phyloP scores from a whole-genome alignment of 805 yeast species.

The Wickerhamiella kazuoi region DNA sequence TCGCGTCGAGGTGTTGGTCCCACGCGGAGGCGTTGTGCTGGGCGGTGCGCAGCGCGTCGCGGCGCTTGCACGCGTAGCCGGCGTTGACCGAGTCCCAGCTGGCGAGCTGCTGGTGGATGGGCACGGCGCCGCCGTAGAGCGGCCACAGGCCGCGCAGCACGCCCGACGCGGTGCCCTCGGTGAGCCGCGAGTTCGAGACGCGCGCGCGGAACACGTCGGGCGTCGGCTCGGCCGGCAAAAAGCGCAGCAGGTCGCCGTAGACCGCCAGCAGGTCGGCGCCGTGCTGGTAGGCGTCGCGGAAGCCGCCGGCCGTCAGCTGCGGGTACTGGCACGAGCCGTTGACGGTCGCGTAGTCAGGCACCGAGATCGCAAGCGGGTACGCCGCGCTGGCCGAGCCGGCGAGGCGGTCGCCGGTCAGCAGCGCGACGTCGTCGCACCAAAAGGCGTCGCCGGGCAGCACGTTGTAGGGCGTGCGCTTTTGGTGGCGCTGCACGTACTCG shows the following conservation, averaged over 20 bases:
- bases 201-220: slow-evolving; percentile 19
- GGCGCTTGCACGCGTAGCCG: slow-evolving; percentile 21
- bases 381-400: slow-evolving; percentile 11
- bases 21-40: slow-evolving; percentile 21
- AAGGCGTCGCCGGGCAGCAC: slow-evolving; percentile 21
- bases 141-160: slow-evolving; percentile 26
- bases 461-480: slow-evolving; percentile 29
- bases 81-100: slow-evolving; percentile 25
- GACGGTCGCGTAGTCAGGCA: slow-evolving; percentile 10
- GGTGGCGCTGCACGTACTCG: slow-evolving; percentile 29
- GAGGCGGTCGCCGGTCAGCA: slow-evolving; percentile 15
- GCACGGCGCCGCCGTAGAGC: slow-evolving; percentile 14
- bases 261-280: slow-evolving; percentile 25
- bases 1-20: slow-evolving; percentile 22
- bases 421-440: slow-evolving; percentile 20
- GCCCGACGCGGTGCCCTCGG: slow-evolving; percentile 26
- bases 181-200: slow-evolving; percentile 25
- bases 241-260: slow-evolving; percentile 22
- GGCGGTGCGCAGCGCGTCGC: slow-evolving; percentile 15
- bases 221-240: slow-evolving; percentile 24
- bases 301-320: slow-evolving; percentile 26
- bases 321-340: slow-evolving; percentile 25
- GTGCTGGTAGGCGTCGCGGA: slow-evolving; percentile 25
- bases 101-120: slow-evolving; percentile 19
- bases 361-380: slow-evolving; percentile 9